phyloP scores from a whole-genome alignment of 805 yeast genomes.

The Middelhovenomyces tepae region DNA sequence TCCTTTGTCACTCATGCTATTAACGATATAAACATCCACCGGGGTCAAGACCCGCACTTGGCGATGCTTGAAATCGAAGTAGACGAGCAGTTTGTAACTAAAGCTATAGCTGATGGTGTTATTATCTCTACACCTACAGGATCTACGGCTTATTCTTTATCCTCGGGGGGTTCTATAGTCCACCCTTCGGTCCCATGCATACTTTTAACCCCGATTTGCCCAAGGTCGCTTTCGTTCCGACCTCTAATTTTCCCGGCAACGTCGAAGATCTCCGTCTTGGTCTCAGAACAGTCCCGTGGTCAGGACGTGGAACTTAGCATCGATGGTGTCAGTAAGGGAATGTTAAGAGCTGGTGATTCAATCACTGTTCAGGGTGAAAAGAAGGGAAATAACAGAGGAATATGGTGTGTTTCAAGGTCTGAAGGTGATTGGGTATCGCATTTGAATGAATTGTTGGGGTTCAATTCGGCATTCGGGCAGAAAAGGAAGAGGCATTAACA shows the following conservation, averaged over 20 bases:
- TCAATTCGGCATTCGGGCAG: slow-evolving; percentile 68
- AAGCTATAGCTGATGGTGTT: slow-evolving; percentile 89
- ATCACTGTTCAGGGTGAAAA: slow-evolving; percentile 21
- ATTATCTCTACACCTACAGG: slow-evolving; percentile 88
- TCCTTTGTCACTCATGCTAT: slow-evolving; percentile 57
- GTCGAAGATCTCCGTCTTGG: slow-evolving; percentile 45
- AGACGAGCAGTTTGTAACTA: slow-evolving; percentile 75
- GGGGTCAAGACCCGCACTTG: slow-evolving; percentile 83
- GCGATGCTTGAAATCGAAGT: slow-evolving; percentile 77
- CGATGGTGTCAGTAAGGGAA: slow-evolving; percentile 75
- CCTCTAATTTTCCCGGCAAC: slow-evolving; percentile 76
- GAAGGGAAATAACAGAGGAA: slow-evolving; percentile 37
- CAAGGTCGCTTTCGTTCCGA: slow-evolving; percentile 81
- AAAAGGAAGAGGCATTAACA: slow-evolving; percentile 4
- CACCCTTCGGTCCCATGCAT: slow-evolving; percentile 83
- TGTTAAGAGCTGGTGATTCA: slow-evolving; percentile 57
- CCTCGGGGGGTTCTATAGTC: slow-evolving; percentile 88
- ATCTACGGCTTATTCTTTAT: slow-evolving; percentile 83
- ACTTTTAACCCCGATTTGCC: slow-evolving; percentile 83
- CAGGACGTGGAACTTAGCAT: slow-evolving; percentile 54
- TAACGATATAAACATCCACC: slow-evolving; percentile 83
- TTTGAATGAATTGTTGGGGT: slow-evolving; percentile 78
- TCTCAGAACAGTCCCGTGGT: slow-evolving; percentile 28
- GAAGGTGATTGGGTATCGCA: slow-evolving; percentile 91
- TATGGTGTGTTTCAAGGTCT: slow-evolving; percentile 79